These are phyloP conservation scores for Daldinia decipiens DNA, from an alignment of 495 filamentous ascomycete genomes.

Conservation along the genomic window DNA sequence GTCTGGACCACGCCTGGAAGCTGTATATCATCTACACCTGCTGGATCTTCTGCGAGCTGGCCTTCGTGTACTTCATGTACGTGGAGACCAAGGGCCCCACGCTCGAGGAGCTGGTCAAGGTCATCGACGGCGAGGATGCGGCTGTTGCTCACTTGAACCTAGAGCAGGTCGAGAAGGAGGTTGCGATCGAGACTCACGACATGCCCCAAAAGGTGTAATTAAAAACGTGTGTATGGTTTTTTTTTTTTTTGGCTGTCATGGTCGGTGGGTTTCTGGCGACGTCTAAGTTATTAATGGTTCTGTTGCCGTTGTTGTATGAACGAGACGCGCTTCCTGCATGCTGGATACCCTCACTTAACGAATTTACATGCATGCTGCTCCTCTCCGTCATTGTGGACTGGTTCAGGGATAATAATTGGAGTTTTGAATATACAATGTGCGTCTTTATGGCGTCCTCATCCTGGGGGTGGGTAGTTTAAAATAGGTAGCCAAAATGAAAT, in stretches of 20 bases:
- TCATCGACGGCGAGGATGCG: slow-evolving; percentile 69
- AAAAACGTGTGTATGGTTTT: slow-evolving; percentile 1
- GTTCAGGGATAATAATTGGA: slow-evolving; percentile 24
- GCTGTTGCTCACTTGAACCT: slow-evolving; percentile 57
- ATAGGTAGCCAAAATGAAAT: slow-evolving; percentile 25
- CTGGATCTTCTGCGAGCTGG: slow-evolving; percentile 68
- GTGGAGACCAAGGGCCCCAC: slow-evolving; percentile 72
- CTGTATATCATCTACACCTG: slow-evolving; percentile 72
- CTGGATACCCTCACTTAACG: slow-evolving; percentile 42
- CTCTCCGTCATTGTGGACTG: slow-evolving; percentile 24
- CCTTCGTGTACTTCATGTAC: slow-evolving; percentile 72
- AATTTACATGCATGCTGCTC: slow-evolving; percentile 34
- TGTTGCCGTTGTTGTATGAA: slow-evolving; percentile 30
- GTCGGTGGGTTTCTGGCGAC: slow-evolving; percentile 16
- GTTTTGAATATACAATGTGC: slow-evolving; percentile 12
- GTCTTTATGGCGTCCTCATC: slow-evolving; percentile 3
- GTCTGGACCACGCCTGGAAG: slow-evolving; percentile 60
- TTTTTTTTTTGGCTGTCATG: neutral
- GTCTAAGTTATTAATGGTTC: slow-evolving; percentile 22
- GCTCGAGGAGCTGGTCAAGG: slow-evolving; percentile 71
- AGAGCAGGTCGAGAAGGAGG: slow-evolving; percentile 52
- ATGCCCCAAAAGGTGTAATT: slow-evolving; percentile 40
- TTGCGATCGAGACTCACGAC: slow-evolving; percentile 47
- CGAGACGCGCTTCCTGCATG: slow-evolving; percentile 28
- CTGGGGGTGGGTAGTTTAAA: slow-evolving; percentile 20